These are phyloP conservation scores for Acrocalymma vagum DNA, from an alignment of 2,329 filamentous ascomycete genomes.

Conservation along the genomic window DNA sequence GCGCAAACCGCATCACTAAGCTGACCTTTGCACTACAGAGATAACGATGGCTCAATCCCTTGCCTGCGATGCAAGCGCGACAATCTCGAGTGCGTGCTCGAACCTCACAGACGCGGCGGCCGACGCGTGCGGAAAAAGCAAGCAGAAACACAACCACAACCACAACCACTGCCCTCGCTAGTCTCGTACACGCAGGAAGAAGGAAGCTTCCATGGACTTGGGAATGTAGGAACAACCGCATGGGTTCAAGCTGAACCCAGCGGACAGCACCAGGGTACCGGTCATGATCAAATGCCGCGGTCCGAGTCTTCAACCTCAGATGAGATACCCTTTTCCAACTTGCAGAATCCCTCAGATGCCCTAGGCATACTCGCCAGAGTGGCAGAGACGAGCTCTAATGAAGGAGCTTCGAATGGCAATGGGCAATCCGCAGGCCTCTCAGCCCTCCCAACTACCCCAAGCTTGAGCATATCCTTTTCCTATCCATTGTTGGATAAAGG, in stretches of 20 bases:
- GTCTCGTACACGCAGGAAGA: slow-evolving; percentile 40
- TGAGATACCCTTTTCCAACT: slow-evolving; percentile 49
- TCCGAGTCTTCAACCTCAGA: slow-evolving; percentile 43
- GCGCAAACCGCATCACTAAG: slow-evolving; percentile 6
- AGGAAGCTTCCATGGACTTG: slow-evolving; percentile 43
- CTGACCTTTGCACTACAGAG: slow-evolving; percentile 35
- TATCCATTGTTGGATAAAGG: slow-evolving; percentile 54
- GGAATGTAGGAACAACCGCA: slow-evolving; percentile 44
- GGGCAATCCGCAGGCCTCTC: slow-evolving; percentile 12
- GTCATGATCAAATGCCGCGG: slow-evolving; percentile 32
- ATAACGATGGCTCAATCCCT: slow-evolving; percentile 60
- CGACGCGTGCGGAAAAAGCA: slow-evolving; percentile 64
- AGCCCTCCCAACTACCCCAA: slow-evolving; percentile 23
- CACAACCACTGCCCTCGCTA: slow-evolving; percentile 32
- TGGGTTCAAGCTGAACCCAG: slow-evolving; percentile 34
- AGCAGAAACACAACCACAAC: slow-evolving; percentile 5
- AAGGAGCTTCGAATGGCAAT: slow-evolving; percentile 25
- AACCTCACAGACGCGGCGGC: slow-evolving; percentile 67
- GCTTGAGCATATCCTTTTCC: slow-evolving; percentile 45
- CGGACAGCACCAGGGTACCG: slow-evolving; percentile 24
- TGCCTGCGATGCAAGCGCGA: slow-evolving; percentile 67
- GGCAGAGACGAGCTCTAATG: slow-evolving; percentile 48
- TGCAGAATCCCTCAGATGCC: slow-evolving; percentile 60
- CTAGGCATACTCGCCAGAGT: slow-evolving; percentile 58
- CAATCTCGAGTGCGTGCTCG: slow-evolving; percentile 66